These are phyloP conservation scores for Diophrys sp. DNA, from an alignment of 73 alveolate species.

Conservation along the genomic window DNA sequence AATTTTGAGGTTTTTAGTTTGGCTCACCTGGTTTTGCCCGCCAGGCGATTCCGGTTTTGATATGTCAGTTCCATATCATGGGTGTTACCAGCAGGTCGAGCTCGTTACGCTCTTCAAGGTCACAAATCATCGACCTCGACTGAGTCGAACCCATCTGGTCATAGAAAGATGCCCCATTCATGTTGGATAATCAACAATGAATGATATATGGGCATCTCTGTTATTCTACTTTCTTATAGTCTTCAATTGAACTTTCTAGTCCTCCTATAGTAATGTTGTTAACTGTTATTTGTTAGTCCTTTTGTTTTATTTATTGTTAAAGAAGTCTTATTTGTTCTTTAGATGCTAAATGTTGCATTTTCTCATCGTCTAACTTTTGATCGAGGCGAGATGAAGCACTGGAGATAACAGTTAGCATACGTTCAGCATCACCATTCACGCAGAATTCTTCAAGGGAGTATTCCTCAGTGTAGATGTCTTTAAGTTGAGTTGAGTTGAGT, in stretches of 20 bases:
- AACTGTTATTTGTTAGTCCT: background rate
- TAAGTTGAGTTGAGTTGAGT: background rate
- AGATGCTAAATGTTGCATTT: background rate
- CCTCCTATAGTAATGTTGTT: background rate
- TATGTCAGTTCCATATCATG: no score
- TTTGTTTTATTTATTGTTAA: background rate
- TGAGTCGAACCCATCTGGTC: no score
- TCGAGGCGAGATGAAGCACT: background rate
- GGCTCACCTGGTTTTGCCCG: no score
- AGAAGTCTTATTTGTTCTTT: background rate
- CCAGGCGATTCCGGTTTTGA: no score
- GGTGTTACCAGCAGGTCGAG: no score
- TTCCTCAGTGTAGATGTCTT: background rate
- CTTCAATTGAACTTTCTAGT: background rate
- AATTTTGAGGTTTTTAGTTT: no score
- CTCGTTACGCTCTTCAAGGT: no score
- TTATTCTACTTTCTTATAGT: background rate
- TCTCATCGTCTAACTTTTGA: background rate
- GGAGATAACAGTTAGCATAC: background rate
- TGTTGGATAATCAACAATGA: no score
- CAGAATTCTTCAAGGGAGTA: background rate
- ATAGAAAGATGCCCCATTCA: no score
- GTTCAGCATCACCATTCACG: background rate
- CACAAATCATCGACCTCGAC: no score
- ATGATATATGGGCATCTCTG: no score